Evolutionary conservation across 2,329 filamentous ascomycete species (phyloP).

Genomic region (Cephalotrichum gorgonifer): DNA sequence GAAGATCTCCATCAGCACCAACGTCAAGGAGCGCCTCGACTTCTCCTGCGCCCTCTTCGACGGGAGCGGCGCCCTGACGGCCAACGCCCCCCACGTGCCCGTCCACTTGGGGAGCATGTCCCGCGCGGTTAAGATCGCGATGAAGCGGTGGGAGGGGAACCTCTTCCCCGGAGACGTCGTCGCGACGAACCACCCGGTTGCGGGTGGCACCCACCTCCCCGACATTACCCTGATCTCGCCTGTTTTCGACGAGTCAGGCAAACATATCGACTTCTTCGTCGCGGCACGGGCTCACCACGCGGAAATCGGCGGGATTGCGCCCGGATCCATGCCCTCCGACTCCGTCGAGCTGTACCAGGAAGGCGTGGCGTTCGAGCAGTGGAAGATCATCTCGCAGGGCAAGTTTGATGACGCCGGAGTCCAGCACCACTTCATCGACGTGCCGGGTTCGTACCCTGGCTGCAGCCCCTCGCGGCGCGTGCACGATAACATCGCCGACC

Average conservation of each 20-base stretch:
- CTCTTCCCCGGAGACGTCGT: constrained; percentile 24
- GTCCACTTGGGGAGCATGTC: constrained; percentile 74
- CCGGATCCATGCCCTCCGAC: constrained; percentile 74
- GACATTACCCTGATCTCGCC: constrained; percentile 26
- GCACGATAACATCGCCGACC: constrained; percentile 73
- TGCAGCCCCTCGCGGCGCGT: constrained; percentile 72
- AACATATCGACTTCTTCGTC: constrained; percentile 17
- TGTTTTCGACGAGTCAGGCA: constrained; percentile 28
- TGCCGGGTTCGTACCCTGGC: constrained; percentile 64
- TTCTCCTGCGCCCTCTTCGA: constrained; percentile 76
- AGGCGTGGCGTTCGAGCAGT: constrained; percentile 53
- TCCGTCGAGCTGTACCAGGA: constrained; percentile 56
- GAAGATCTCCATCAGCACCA: constrained; percentile 67
- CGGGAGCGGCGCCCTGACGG: constrained; percentile 60
- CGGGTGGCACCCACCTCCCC: constrained; percentile 26
- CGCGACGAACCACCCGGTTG: constrained; percentile 22
- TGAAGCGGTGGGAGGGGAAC: constrained; percentile 47
- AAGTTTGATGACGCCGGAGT: constrained; percentile 71
- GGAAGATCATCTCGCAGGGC: constrained; percentile 66
- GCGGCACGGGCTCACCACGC: constrained; percentile 21
- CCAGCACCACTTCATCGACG: constrained; percentile 57
- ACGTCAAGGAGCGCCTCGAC: constrained; percentile 72
- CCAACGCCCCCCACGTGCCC: constrained; percentile 66
- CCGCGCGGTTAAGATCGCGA: constrained; percentile 64
- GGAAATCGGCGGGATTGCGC: constrained; percentile 63